Conservation (phyloP, 495 filamentous ascomycete genomes). For the Neurospora pannonica region DNA sequence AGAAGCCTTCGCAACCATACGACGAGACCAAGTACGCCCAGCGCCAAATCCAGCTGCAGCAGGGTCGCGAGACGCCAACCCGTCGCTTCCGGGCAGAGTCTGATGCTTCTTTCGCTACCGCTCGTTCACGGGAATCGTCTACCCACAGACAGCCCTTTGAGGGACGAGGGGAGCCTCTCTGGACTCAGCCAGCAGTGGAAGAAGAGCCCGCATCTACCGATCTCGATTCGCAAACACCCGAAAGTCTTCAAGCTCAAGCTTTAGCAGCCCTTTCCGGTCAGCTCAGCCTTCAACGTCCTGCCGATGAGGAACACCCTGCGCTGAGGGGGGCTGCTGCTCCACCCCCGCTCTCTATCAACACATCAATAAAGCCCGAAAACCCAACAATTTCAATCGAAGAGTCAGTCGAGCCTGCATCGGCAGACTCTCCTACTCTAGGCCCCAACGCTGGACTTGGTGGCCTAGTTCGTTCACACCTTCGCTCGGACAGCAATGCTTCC, state of each 20-base stretch:
- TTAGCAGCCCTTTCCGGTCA: conserved; percentile 13
- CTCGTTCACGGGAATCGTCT: conserved; percentile 26
- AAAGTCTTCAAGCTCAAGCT: conserved; percentile 1
- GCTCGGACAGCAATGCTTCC: conserved; percentile 70
- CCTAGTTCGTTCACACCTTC: conserved; percentile 78
- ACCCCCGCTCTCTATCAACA: conserved; percentile 24
- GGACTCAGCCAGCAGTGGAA: conserved; percentile 12
- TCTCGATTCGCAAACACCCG: conserved; percentile 21
- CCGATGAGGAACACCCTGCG: conserved; percentile 38
- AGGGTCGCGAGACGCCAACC: conserved; percentile 48
- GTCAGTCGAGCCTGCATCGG: conserved; percentile 21
- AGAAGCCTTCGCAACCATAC: conserved; percentile 64
- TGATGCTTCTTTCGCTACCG: conserved; percentile 14
- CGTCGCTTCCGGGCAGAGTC: conserved; percentile 24
- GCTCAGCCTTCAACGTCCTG: conserved; percentile 27
- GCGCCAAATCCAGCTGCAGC: conserved; percentile 68
- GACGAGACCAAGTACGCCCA: conserved; percentile 80
- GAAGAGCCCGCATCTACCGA: conserved; percentile 35
- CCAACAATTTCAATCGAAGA: conserved; percentile 12
- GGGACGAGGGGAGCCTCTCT: conserved; percentile 7
- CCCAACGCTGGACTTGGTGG: conserved; percentile 63
- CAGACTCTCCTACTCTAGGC: conserved; percentile 76
- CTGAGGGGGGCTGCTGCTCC: conserved; percentile 28
- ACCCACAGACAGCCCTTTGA: conserved; percentile 13
- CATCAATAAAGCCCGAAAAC: conserved; percentile 14